A percentile compares a stretch with the other conserved stretches of the same genome.
These are phyloP conservation scores for Gnomoniopsis sp. DNA, from an alignment of 2,329 filamentous ascomycete genomes.

Conservation along the genomic window DNA sequence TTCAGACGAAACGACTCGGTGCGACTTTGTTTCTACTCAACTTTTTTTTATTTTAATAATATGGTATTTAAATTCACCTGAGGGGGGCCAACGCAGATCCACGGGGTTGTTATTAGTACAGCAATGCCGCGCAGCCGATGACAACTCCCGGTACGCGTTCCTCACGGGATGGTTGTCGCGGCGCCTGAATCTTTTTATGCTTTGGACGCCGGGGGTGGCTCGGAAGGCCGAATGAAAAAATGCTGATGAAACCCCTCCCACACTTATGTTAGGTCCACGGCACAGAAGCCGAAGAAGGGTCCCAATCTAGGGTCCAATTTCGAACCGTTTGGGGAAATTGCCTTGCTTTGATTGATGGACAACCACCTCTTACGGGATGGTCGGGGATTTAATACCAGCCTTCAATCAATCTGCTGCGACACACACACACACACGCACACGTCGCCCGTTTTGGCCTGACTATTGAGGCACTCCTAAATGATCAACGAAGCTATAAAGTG, in stretches of 20 bases:
- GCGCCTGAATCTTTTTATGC: background rate
- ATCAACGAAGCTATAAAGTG: too few relatives aligned
- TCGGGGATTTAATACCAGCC: background rate
- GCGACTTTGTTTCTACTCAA: too few relatives aligned
- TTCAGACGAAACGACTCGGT: background rate
- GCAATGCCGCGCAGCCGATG: background rate
- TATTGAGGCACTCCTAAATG: background rate
- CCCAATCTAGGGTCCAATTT: background rate
- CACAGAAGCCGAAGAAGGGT: background rate
- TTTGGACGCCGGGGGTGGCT: too few relatives aligned
- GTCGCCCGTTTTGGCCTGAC: background rate
- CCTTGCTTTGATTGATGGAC: too few relatives aligned
- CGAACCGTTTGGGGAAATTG: too few relatives aligned
- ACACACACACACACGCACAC: background rate
- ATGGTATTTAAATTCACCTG: too few relatives aligned
- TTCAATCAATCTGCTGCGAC: background rate
- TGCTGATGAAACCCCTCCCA: background rate
- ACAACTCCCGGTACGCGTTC: too few relatives aligned
- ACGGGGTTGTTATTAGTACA: too few relatives aligned
- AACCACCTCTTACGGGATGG: background rate
- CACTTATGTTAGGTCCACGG: background rate
- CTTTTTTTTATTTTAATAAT: too few relatives aligned
- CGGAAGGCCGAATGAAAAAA: too few relatives aligned
- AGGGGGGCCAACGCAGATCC: too few relatives aligned
- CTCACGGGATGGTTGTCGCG: background rate